A percentile compares a stretch with the other conserved stretches of the same genome.
Evolutionary conservation across 164 flowering plant species (phyloP).

Genomic region (Umbilicus rupestris): DNA sequence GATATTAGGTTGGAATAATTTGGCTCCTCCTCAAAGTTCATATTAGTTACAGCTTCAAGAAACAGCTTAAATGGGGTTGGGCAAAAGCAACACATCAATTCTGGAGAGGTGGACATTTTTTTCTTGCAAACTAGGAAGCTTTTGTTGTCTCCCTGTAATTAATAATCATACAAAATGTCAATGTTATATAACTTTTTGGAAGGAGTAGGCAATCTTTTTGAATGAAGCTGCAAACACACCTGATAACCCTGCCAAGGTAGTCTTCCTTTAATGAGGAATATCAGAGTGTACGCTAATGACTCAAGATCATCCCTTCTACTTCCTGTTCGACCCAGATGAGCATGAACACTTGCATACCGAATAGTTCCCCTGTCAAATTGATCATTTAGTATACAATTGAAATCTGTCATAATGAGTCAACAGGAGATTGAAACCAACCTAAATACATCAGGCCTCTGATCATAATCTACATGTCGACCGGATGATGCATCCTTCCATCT

Average conservation of each 20-base stretch:
- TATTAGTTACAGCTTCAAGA: constrained; percentile 41
- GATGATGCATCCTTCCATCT: constrained; percentile 38
- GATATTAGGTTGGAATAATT: constrained; percentile 44
- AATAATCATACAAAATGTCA: constrained; percentile 9
- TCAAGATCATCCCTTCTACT: constrained; percentile 67
- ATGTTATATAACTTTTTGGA: background rate
- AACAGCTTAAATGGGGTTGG: constrained; percentile 43
- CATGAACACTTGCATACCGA: constrained; percentile 65
- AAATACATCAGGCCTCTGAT: constrained; percentile 59
- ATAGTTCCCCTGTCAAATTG: constrained; percentile 44
- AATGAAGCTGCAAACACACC: constrained; percentile 1
- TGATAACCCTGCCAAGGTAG: constrained; percentile 52
- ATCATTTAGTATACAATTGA: background rate
- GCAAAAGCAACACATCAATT: constrained; percentile 34
- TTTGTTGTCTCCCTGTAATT: constrained; percentile 48
- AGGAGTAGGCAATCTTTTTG: background rate
- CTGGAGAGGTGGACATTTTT: constrained; percentile 47
- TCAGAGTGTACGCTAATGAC: constrained; percentile 50
- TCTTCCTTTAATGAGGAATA: constrained; percentile 43
- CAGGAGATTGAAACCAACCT: constrained; percentile 20
- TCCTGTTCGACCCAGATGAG: constrained; percentile 56
- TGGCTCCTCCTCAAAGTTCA: constrained; percentile 58
- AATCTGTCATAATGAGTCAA: background rate
- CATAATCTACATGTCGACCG: constrained; percentile 52
- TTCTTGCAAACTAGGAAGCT: constrained; percentile 53